phyloP scores from a whole-genome alignment of 1,284 basidiomycete genomes.

The Pseudozyma sp. region DNA sequence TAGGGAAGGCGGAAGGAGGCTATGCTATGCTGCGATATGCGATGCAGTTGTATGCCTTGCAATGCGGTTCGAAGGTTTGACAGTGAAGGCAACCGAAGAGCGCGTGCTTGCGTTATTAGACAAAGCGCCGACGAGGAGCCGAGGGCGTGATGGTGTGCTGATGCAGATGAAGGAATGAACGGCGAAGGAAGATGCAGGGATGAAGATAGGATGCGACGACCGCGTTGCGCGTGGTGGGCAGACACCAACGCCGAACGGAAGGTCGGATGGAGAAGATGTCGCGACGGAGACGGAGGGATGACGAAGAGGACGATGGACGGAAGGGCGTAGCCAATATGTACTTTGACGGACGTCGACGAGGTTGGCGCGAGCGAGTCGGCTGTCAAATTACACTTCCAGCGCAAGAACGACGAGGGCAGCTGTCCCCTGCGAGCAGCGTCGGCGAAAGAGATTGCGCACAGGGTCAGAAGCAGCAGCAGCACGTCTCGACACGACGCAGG shows the following conservation, averaged over 20 bases:
- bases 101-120: neutral
- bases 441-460: no score
- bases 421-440: no score
- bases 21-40: constrained; percentile 16
- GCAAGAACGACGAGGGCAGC: no score
- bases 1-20: neutral
- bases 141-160: neutral
- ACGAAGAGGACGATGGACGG: neutral
- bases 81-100: neutral
- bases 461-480: no score
- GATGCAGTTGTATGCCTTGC: constrained; percentile 8
- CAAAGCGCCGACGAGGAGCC: constrained; percentile 6
- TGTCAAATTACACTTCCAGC: no score
- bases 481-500: no score
- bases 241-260: constrained; percentile 4
- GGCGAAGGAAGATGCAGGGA: constrained; percentile 7
- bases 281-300: neutral
- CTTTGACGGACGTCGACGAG: constrained; percentile 2
- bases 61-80: neutral
- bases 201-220: neutral
- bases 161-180: constrained; percentile 1
- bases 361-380: neutral
- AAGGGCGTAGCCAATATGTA: constrained; percentile 28
- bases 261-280: constrained; percentile 3
- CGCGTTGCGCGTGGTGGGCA: constrained; percentile 8